These are phyloP conservation scores for Aspergillus sp. DNA, from an alignment of 2,329 filamentous ascomycete species.

Conservation along the genomic window DNA sequence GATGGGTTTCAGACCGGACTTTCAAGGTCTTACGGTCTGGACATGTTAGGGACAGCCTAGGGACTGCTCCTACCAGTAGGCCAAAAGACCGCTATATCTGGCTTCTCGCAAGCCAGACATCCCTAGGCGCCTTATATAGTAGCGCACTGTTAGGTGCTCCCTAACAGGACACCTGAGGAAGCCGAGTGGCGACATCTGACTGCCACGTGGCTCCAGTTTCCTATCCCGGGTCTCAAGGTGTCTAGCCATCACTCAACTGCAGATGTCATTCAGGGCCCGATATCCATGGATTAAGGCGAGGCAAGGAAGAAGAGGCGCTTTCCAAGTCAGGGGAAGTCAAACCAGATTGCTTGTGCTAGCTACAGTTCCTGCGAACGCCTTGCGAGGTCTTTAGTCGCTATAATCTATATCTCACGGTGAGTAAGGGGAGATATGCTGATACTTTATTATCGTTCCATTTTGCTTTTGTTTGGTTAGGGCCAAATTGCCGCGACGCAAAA, in stretches of 20 bases:
- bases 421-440: too few relatives aligned
- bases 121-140: too few relatives aligned
- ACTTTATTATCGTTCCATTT: too few relatives aligned
- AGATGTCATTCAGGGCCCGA: background rate
- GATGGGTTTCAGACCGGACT: background rate
- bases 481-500: too few relatives aligned
- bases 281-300: background rate
- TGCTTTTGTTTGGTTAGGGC: too few relatives aligned
- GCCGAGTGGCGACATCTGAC: background rate
- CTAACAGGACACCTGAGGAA: background rate
- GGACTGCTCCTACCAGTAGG: too few relatives aligned
- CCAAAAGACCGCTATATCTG: too few relatives aligned
- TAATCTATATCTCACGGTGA: too few relatives aligned
- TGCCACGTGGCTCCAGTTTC: background rate
- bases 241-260: background rate
- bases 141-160: too few relatives aligned
- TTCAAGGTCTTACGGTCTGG: background rate
- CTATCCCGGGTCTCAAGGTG: background rate
- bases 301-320: too few relatives aligned
- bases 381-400: background rate
- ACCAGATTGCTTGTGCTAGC: background rate
- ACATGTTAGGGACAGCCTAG: too few relatives aligned
- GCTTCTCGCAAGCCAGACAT: too few relatives aligned
- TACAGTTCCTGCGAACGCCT: background rate
- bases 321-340: background rate